Conservation (phyloP, 1,139 yeast genomes). For the Magnusiomyces sp. region DNA sequence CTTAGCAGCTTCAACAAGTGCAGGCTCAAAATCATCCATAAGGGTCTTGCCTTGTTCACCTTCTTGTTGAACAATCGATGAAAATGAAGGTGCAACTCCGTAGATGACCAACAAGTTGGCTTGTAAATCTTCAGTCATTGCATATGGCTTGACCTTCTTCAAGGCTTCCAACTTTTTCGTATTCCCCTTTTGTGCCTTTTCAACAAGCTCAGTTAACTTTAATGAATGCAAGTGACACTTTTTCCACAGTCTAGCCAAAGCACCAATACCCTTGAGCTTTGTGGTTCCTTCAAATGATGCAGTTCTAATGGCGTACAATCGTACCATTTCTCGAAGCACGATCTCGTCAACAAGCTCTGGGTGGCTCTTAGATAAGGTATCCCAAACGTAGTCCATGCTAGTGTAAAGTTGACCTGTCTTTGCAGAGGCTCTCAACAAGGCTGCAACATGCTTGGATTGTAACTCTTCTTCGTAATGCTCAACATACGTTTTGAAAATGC, state of each 20-base stretch:
- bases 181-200: not conserved
- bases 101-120: constrained; percentile 11
- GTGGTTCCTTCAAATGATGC: constrained; percentile 8
- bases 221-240: constrained; percentile 1
- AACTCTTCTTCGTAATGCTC: constrained; percentile 12
- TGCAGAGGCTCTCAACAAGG: constrained; percentile 12
- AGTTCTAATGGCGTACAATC: constrained; percentile 13
- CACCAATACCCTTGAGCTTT: constrained; percentile 4
- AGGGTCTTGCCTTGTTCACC: not conserved
- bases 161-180: not conserved
- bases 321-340: constrained; percentile 8
- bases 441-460: constrained; percentile 8
- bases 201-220: not conserved
- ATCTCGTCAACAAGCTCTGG: constrained; percentile 5
- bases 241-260: constrained; percentile 6
- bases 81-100: constrained; percentile 7
- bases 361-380: not conserved
- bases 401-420: constrained; percentile 10
- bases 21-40: not conserved
- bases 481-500: constrained; percentile 5
- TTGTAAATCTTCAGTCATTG: constrained; percentile 6
- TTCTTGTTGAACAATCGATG: not conserved
- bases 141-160: not conserved
- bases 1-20: constrained; percentile 1
- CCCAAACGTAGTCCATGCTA: constrained; percentile 9